Evolutionary conservation across 164 flowering plant species (phyloP), one percentile per base, ranked within the genome.

Genomic region (Chimonanthus praecox): DNA sequence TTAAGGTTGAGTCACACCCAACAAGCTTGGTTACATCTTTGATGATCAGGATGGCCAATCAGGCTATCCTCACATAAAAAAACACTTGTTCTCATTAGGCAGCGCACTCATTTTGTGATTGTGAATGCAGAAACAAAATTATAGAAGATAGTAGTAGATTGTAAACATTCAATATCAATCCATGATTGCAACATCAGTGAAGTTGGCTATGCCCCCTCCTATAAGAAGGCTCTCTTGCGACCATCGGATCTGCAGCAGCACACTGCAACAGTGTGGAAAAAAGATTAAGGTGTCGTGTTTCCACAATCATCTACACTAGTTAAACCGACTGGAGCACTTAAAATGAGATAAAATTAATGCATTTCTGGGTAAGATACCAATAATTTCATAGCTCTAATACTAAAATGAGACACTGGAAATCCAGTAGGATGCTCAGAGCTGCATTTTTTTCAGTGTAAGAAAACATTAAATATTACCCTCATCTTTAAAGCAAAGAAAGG

Each of bases 171-270:
- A 54, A 54, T 54, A 54, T 54, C 60, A 54, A n/a, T n/a, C 4
- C 11, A 54, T 54, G 60, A 54, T 54, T 13, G 92, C 98, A 75
- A 93, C 97, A 82, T 93, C 98, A 62, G 97, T 93, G 81, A 90
- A 93, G 75, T 90, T 91, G 49, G 97, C 98, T 78, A 93, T 91
- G 64, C 98, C 98, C 0, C 98, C 98, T 75, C 94, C 98, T 75
- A 93, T 87, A 0, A 92, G 82, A 80, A 91, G 93, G 92, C 98
- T 81, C 98, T 83, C 80, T 89, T 92, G 47, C 88, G 90, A 47
- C 96, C 94, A 84, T 91, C 94, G 97, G 97, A 47, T 91, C 82
- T 0, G 90, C 86, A 60, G 95, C 88, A 18, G 92, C 97, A 82
- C 98, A 92, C 96, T 92, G 74, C 51, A 78, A 54, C 3, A 67